phyloP scores from a whole-genome alignment of 208 protist genomes.

The Phytomonas francai region DNA sequence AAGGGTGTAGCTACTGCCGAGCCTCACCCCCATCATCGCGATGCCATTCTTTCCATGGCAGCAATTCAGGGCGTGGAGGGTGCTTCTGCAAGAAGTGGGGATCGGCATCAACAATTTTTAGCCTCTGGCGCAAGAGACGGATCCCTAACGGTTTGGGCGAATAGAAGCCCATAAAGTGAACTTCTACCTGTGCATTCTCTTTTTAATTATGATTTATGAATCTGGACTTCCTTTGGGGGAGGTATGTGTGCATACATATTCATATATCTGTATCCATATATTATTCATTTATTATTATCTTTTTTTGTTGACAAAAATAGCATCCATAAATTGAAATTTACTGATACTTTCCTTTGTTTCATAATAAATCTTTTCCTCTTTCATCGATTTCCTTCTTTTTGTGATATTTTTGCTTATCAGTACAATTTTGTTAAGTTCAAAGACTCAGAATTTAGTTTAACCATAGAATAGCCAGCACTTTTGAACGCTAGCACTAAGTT shows the following conservation, averaged over 20 bases:
- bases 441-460: background rate
- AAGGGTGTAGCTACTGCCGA: background rate
- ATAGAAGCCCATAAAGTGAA: slow-evolving; percentile 7
- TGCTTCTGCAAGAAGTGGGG: background rate
- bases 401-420: background rate
- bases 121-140: slow-evolving; percentile 54
- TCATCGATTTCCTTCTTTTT: background rate
- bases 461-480: background rate
- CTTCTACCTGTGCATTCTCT: slow-evolving; percentile 8
- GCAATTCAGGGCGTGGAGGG: slow-evolving; percentile 11
- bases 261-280: background rate
- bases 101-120: slow-evolving; percentile 17
- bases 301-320: slow-evolving; percentile 2
- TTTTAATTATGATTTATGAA: slow-evolving; percentile 11
- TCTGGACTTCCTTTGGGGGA: background rate
- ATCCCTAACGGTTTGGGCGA: slow-evolving; percentile 51
- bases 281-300: slow-evolving; percentile 19
- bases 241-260: background rate
- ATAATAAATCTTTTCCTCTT: background rate
- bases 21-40: slow-evolving; percentile 32
- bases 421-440: background rate
- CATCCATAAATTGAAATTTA: background rate
- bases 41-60: slow-evolving; percentile 52
- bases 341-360: slow-evolving; percentile 1
- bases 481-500: background rate